Evolutionary conservation across 768 basidiomycete species (phyloP).

Genomic region (Dioszegia aurantiaca): DNA sequence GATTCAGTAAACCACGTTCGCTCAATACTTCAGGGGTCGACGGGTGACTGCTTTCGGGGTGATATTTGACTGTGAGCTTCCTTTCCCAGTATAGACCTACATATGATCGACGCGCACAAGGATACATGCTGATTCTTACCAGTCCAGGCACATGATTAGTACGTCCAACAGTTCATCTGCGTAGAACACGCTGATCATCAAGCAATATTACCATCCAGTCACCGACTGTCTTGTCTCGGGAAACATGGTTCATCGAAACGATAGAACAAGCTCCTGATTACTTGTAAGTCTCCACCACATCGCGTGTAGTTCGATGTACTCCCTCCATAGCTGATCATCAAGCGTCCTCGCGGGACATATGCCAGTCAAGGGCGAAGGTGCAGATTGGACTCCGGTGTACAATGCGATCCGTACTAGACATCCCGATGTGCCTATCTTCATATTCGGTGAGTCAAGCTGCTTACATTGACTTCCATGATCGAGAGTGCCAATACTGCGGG

Average conservation of each 20-base stretch:
- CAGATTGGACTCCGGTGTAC: conserved; percentile 66
- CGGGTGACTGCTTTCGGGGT: conserved; percentile 77
- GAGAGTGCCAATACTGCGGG: not conserved
- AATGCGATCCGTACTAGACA: conserved; percentile 71
- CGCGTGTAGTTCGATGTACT: not conserved
- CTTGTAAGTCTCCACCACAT: conserved; percentile 55
- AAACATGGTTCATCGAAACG: conserved; percentile 75
- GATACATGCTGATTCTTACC: conserved; percentile 4
- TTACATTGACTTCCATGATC: too few species aligned
- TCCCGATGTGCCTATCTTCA: conserved; percentile 71
- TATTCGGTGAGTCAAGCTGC: conserved; percentile 69
- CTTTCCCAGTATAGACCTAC: not conserved
- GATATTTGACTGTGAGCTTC: conserved; percentile 61
- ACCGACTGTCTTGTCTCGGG: conserved; percentile 72
- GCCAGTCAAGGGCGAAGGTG: conserved; percentile 61
- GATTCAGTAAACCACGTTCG: too few species aligned
- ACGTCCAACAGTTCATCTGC: conserved; percentile 3
- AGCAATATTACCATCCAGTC: conserved; percentile 71
- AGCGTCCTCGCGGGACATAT: conserved; percentile 65
- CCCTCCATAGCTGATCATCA: not conserved
- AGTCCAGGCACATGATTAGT: conserved; percentile 56
- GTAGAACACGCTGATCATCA: not conserved
- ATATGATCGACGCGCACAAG: not conserved
- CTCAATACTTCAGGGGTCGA: conserved; percentile 57
- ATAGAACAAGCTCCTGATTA: conserved; percentile 78